These are phyloP conservation scores for Magnolia changhungtana DNA, from an alignment of 164 flowering plant species.

Conservation along the genomic window DNA sequence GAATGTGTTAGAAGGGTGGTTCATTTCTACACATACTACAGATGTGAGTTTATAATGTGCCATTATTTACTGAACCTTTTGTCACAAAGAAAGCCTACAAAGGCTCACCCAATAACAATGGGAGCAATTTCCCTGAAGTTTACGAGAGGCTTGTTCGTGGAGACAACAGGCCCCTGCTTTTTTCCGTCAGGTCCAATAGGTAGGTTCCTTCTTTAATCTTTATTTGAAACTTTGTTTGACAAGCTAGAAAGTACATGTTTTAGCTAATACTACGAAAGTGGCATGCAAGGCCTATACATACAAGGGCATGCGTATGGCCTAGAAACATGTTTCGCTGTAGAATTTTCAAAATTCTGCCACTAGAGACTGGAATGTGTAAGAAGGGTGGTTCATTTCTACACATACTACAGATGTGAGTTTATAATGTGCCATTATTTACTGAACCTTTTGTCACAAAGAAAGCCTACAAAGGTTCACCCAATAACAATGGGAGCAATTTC, in stretches of 20 bases:
- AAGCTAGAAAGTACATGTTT: no score
- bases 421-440: conserved; percentile 24
- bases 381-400: no score
- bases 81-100: conserved; percentile 5
- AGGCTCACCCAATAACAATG: conserved; percentile 30
- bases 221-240: no score
- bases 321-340: no score
- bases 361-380: no score
- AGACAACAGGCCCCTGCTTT: conserved; percentile 18
- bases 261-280: no score
- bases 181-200: conserved; percentile 6
- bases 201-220: background rate
- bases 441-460: conserved; percentile 13
- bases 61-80: conserved; percentile 27
- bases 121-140: conserved; percentile 4
- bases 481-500: conserved; percentile 16
- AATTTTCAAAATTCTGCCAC: no score
- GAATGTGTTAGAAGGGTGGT: conserved; percentile 9
- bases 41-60: conserved; percentile 4
- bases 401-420: no score
- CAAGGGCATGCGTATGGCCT: no score
- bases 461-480: conserved; percentile 24
- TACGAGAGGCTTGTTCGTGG: conserved; percentile 4
- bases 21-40: no score
- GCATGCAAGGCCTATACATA: no score